phyloP scores from a whole-genome alignment of 108 stramenopile genomes.

The Conticribra weissflogii region DNA sequence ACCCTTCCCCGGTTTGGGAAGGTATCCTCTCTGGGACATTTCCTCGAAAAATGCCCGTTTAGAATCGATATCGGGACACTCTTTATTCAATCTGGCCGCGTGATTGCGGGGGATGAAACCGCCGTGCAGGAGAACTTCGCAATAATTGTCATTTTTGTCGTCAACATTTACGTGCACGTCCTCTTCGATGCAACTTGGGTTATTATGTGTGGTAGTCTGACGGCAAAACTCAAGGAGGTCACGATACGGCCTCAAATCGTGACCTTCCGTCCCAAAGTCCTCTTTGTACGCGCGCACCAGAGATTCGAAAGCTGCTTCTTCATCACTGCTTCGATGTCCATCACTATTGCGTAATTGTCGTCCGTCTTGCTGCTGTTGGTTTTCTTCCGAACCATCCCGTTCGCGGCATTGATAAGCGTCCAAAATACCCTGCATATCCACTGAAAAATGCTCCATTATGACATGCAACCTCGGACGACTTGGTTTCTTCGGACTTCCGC shows the following conservation, averaged over 20 bases:
- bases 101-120: conserved; percentile 56
- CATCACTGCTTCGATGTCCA: too few species aligned
- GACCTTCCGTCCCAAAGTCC: conserved; percentile 72
- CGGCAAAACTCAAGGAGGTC: conserved; percentile 53
- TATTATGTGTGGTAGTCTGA: conserved; percentile 6
- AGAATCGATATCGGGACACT: conserved; percentile 14
- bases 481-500: background rate
- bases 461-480: conserved; percentile 53
- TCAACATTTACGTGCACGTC: background rate
- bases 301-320: conserved; percentile 49
- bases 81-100: conserved; percentile 43
- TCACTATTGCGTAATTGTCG: too few species aligned
- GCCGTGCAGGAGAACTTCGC: conserved; percentile 31
- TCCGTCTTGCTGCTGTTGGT: too few species aligned
- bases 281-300: conserved; percentile 54
- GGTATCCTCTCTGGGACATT: conserved; percentile 35
- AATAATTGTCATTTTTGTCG: background rate
- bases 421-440: conserved; percentile 71
- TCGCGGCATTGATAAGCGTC: conserved; percentile 50
- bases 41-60: conserved; percentile 31
- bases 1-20: conserved; percentile 25
- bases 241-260: conserved; percentile 64
- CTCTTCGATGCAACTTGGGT: background rate
- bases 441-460: conserved; percentile 78
- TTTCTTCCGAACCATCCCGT: conserved; percentile 22